Conservation (phyloP, 1,139 yeast species). For the Saccharomycopsis hybrid region DNA sequence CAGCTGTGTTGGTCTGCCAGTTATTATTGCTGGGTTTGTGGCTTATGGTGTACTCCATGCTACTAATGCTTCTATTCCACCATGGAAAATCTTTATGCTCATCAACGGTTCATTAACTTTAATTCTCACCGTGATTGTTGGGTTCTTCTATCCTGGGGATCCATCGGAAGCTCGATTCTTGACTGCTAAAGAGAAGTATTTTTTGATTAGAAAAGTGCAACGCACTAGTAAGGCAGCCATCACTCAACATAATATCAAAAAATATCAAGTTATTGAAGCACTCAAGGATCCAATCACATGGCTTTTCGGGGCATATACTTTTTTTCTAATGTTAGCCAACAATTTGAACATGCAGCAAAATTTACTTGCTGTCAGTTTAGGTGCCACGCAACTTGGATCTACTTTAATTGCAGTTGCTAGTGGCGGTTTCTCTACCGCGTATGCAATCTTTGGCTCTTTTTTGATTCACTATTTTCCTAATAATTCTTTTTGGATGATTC, state of each 20-base stretch:
- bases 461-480: slow-evolving; percentile 19
- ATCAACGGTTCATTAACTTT: slow-evolving; percentile 29
- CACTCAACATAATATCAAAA: slow-evolving; percentile 34
- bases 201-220: slow-evolving; percentile 33
- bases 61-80: slow-evolving; percentile 23
- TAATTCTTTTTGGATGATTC: slow-evolving; percentile 24
- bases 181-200: slow-evolving; percentile 31
- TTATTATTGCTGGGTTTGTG: slow-evolving; percentile 33
- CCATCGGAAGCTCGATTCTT: slow-evolving; percentile 33
- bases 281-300: slow-evolving; percentile 36
- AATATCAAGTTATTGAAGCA: slow-evolving; percentile 33
- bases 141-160: slow-evolving; percentile 32
- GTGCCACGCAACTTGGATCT: slow-evolving; percentile 28
- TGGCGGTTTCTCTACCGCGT: slow-evolving; percentile 28
- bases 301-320: slow-evolving; percentile 31
- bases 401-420: slow-evolving; percentile 32
- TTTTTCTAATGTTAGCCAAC: slow-evolving; percentile 36
- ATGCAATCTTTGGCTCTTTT: slow-evolving; percentile 19
- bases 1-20: slow-evolving; percentile 32
- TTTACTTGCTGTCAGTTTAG: slow-evolving; percentile 34
- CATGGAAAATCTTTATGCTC: slow-evolving; percentile 27
- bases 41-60: slow-evolving; percentile 33
- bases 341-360: slow-evolving; percentile 39
- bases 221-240: slow-evolving; percentile 33
- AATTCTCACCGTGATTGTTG: slow-evolving; percentile 24